Conservation (phyloP, 306 rosid genomes). For the Astragalus glycyphyllos region DNA sequence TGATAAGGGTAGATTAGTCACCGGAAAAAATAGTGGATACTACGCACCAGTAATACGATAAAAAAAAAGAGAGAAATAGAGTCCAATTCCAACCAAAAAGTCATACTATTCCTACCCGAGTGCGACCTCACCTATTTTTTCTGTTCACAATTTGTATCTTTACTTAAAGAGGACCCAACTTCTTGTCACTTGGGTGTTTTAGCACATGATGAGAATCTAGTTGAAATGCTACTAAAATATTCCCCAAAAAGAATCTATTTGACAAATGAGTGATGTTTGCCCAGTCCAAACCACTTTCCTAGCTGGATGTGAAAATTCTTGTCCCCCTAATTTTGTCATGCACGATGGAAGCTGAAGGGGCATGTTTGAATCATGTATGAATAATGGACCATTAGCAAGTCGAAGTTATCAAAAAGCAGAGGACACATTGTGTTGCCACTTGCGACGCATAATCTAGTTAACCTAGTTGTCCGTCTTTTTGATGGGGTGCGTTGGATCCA, state of each 20-base stretch:
- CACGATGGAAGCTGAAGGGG: slow-evolving; percentile 31
- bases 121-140: too few relatives aligned
- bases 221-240: background rate
- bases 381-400: slow-evolving; percentile 10
- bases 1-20: too few relatives aligned
- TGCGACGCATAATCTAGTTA: background rate
- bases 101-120: too few relatives aligned
- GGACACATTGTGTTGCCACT: slow-evolving; percentile 5
- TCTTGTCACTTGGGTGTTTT: background rate
- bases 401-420: slow-evolving; percentile 1
- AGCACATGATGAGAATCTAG: slow-evolving; percentile 33
- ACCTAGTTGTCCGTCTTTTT: too few relatives aligned
- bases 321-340: background rate
- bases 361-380: slow-evolving; percentile 7
- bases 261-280: slow-evolving; percentile 36
- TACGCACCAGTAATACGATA: too few relatives aligned
- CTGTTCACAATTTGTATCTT: too few relatives aligned
- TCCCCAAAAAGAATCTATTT: slow-evolving; percentile 22
- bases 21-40: too few relatives aligned
- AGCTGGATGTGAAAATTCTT: background rate
- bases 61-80: too few relatives aligned
- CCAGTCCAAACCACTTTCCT: slow-evolving; percentile 21
- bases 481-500: too few relatives aligned
- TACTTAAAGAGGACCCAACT: too few relatives aligned
- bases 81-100: too few relatives aligned